Evolutionary conservation across 441 rosid genomes (phyloP), one percentile per base, ranked within the genome.

Genomic region (Brassica hybrid): DNA sequence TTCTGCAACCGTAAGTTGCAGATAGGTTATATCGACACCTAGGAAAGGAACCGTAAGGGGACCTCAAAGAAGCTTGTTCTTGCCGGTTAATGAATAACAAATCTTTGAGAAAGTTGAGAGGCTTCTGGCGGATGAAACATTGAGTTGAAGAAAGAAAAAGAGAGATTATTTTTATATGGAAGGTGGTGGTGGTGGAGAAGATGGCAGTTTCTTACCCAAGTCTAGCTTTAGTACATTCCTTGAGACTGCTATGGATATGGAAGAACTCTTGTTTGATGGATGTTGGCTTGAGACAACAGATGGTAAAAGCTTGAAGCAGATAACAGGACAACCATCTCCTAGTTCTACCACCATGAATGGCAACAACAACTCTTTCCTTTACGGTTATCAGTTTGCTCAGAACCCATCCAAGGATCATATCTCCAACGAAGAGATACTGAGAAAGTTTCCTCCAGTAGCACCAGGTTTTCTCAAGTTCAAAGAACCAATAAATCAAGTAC

Each of bases 221-320:
- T 83, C 88, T 74, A 65, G 72, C 63, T 69, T 80, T 62, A 83
- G 82, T 30, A 75, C 69, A 72, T 84, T 85, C 73, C 65, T 84
- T 11, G 89, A 83, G 30, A 66, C 88, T 66, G 81, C 88, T 74
- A 85, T 90, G 93, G 94, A 96, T 85, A 84, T 93, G 93, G 95
- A 96, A 65, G 90, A 93, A 76, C 93, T 93, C 80, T 88, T 93
- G 77, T 82, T 80, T 74, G 94, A 92, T 74, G 92, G 99, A 38
- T 93, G 93, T 83, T 92, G 97, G 95, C 75, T 90, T 50, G 94
- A 89, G 87, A 78, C 91, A 62, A 81, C 85, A 4, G 94, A 85
- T 77, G 85, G 85, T 32, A 83, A 83, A 21, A 81, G 73, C 84
- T 72, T 83, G 68, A 67, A 82, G 79, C 87, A 88, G 23, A 50